Evolutionary conservation across 2,329 filamentous ascomycete species (phyloP).

Genomic region (Sporothrix brunneoviolacea): DNA sequence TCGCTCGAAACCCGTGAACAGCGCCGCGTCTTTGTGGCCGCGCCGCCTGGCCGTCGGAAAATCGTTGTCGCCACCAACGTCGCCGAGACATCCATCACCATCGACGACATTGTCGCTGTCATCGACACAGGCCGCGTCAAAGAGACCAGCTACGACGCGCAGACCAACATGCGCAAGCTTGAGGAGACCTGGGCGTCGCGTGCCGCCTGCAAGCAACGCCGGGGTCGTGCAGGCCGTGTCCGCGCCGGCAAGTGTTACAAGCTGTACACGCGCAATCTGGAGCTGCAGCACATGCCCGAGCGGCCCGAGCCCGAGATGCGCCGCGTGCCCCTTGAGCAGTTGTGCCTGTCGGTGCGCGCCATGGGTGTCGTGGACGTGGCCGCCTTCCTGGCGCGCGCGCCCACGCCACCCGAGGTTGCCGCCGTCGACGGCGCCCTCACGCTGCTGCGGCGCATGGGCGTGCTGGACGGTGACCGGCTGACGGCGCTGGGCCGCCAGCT

Average conservation of each 20-base stretch:
- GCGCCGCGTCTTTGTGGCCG: conserved; percentile 70
- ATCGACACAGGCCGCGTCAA: conserved; percentile 95
- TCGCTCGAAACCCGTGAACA: conserved; percentile 86
- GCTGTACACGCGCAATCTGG: conserved; percentile 80
- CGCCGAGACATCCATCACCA: conserved; percentile 96
- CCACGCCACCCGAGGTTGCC: conserved; percentile 78
- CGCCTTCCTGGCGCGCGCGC: conserved; percentile 73
- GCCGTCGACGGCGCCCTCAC: conserved; percentile 81
- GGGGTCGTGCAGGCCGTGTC: conserved; percentile 89
- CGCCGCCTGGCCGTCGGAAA: conserved; percentile 78
- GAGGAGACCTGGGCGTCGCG: conserved; percentile 93
- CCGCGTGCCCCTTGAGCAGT: conserved; percentile 84
- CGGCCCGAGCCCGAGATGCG: conserved; percentile 90
- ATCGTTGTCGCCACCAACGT: conserved; percentile 94
- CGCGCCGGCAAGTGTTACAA: conserved; percentile 91
- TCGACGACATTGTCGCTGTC: conserved; percentile 92
- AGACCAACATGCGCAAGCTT: conserved; percentile 88
- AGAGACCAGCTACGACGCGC: conserved; percentile 87
- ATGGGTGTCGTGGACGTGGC: conserved; percentile 86
- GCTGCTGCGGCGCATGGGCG: conserved; percentile 77
- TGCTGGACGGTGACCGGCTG: conserved; percentile 68
- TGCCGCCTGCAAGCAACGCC: conserved; percentile 88
- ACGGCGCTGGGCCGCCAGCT: conserved; percentile 89
- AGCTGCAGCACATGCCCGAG: conserved; percentile 71
- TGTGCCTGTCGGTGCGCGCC: conserved; percentile 88